Conservation (phyloP, 2,329 filamentous ascomycete genomes). For the Nemania serpens region DNA sequence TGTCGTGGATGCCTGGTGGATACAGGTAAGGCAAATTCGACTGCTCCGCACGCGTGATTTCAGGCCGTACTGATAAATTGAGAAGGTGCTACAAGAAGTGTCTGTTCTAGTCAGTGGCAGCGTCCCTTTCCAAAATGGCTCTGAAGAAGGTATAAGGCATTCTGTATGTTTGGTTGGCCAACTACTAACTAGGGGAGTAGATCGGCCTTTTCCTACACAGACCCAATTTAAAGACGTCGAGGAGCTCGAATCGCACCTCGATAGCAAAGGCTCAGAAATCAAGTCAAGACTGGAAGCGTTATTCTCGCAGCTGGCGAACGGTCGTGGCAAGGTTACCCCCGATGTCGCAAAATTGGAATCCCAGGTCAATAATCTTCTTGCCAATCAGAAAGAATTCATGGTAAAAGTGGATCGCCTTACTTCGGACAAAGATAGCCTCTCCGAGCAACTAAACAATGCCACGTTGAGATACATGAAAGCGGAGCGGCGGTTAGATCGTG, state of each 20-base stretch:
- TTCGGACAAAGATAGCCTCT: constrained; percentile 81
- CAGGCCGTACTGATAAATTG: constrained; percentile 8
- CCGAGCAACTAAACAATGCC: constrained; percentile 84
- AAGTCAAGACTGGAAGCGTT: constrained; percentile 74
- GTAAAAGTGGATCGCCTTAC: constrained; percentile 76
- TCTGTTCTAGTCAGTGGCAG: constrained; percentile 61
- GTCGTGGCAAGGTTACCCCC: constrained; percentile 61
- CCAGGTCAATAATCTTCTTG: constrained; percentile 75
- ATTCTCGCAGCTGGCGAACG: constrained; percentile 59
- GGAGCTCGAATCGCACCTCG: constrained; percentile 82
- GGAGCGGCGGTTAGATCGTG: constrained; percentile 90
- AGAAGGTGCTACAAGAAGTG: constrained; percentile 67
- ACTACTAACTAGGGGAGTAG: constrained; percentile 45
- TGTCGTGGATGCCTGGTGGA: constrained; percentile 90
- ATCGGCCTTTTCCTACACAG: constrained; percentile 60
- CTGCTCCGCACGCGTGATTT: neutral
- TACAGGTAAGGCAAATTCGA: constrained; percentile 68
- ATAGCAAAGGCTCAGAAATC: constrained; percentile 75
- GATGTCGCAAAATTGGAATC: constrained; percentile 75
- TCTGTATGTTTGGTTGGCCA: neutral
- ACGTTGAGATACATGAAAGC: constrained; percentile 92
- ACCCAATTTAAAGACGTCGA: constrained; percentile 66
- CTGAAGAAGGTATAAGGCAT: constrained; percentile 48
- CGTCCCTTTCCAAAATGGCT: constrained; percentile 48
- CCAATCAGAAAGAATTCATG: constrained; percentile 80